Base-by-base conservation (phyloP, 1,139 yeast species). In the Taiozyma sp. region DNA sequence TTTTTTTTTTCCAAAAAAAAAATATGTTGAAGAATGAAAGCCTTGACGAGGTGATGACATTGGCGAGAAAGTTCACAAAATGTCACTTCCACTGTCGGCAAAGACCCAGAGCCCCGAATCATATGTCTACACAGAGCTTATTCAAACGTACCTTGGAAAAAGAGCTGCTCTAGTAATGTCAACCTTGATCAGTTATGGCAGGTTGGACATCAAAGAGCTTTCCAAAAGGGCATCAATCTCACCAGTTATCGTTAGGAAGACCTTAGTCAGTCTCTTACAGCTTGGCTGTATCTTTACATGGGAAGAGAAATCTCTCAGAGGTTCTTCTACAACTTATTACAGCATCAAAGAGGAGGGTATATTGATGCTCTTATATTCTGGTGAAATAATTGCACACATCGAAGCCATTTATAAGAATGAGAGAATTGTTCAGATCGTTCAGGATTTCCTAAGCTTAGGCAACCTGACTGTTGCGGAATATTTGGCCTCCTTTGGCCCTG, bases 311-410 rank as follows among this genome's bases (percentile, higher is more conserved):
- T 58, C 68, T 14, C 62, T 68, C 8, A 67, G 68, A 19, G 65
- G 66, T 8, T 64, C 61, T 4, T 57, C 65, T 1, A 75, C 78
- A 1, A 75, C 78, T 1, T 79, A 72, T 59, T 91, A 90, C 65
- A 75, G 75, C 40, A 79, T 84, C 55, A 78, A 85, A 60, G 84
- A 83, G 56, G 76, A 73, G 29, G 96, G 96, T 8, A 70, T 85
- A 24, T 73, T 83, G 58, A 68, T 79, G 49, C 72, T 89, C 50
- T 66, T 91, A 34, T 88, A 90, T 68, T 76, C 92, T 39, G 97
- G 96, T 34, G 88, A 88, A 49, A 83, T 91, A 54, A 74, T 89
- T 40, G 70, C 79, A 44, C 75, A 76, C 50, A 77, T 87, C 43
- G 75, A 76, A 51, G 75, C 75, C 29, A 73, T 72, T 14, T 72